phyloP scores from a whole-genome alignment of 2,329 filamentous ascomycete species.

The Pseudocercospora musae region DNA sequence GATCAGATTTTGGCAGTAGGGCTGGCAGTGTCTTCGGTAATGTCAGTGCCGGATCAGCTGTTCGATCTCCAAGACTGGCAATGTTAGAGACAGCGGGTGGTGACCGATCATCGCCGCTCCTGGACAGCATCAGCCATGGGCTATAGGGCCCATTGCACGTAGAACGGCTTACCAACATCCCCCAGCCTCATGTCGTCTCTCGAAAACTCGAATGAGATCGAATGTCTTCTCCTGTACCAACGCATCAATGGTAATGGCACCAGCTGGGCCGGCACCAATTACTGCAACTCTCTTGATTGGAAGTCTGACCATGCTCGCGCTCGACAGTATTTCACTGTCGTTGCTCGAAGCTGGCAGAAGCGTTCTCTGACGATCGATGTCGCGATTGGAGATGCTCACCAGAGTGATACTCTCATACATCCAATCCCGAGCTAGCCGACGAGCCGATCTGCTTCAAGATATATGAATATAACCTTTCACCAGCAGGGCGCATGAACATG shows the following conservation, averaged over 20 bases:
- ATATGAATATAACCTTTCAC: neutral
- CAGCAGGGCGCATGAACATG: neutral
- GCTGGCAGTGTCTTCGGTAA: conserved; percentile 51
- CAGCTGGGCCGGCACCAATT: conserved; percentile 26
- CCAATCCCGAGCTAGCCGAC: neutral
- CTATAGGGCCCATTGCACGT: neutral
- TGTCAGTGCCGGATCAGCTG: conserved; percentile 15
- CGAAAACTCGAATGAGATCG: conserved; percentile 48
- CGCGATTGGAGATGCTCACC: neutral
- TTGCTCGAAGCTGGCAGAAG: no score
- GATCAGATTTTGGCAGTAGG: conserved; percentile 40
- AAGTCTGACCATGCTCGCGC: neutral
- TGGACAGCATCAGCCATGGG: neutral
- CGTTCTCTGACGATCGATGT: neutral
- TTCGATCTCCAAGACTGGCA: neutral
- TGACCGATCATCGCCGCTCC: conserved; percentile 2
- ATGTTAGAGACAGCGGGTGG: conserved; percentile 4
- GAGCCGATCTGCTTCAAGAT: neutral
- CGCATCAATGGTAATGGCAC: conserved; percentile 8
- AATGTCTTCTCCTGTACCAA: conserved; percentile 5
- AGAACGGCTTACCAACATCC: conserved; percentile 54
- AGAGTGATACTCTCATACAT: neutral
- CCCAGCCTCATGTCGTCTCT: conserved; percentile 57
- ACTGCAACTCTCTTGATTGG: conserved; percentile 9
- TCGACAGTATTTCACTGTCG: neutral